A percentile compares a stretch with the other conserved stretches of the same genome.
These are phyloP conservation scores for Penicillium pancosmium DNA, from an alignment of 495 filamentous ascomycete species.

Conservation along the genomic window DNA sequence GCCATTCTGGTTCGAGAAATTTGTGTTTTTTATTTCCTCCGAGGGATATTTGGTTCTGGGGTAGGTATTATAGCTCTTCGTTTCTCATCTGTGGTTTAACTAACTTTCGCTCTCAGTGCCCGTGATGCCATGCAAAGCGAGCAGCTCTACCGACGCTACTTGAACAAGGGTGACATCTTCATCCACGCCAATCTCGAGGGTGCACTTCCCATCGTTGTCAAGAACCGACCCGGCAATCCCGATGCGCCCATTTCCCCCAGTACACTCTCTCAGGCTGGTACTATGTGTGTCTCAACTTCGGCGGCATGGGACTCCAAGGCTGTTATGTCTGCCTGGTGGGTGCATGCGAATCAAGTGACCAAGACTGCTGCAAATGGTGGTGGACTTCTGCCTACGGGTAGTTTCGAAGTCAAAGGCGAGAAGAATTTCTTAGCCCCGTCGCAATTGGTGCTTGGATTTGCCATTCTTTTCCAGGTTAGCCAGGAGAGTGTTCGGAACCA, in stretches of 20 bases:
- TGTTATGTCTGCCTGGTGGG: slow-evolving; percentile 95
- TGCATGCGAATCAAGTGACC: slow-evolving; percentile 80
- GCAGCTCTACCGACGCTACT: slow-evolving; percentile 79
- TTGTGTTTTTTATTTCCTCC: slow-evolving; percentile 89
- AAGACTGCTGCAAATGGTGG: slow-evolving; percentile 81
- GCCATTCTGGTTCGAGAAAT: slow-evolving; percentile 96
- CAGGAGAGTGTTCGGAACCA: slow-evolving; percentile 84
- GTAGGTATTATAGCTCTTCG: slow-evolving; percentile 25
- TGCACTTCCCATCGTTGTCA: slow-evolving; percentile 79
- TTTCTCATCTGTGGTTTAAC: not conserved
- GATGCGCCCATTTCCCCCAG: slow-evolving; percentile 88
- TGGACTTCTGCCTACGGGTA: slow-evolving; percentile 67
- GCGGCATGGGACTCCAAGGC: slow-evolving; percentile 95
- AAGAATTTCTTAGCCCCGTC: slow-evolving; percentile 91
- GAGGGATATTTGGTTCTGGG: slow-evolving; percentile 91
- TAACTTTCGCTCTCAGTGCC: slow-evolving; percentile 49
- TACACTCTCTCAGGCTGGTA: slow-evolving; percentile 88
- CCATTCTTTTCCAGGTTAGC: slow-evolving; percentile 83
- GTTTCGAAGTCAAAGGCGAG: slow-evolving; percentile 78
- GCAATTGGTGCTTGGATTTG: slow-evolving; percentile 84
- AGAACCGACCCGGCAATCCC: slow-evolving; percentile 73
- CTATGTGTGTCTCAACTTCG: slow-evolving; percentile 78
- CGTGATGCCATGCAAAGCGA: slow-evolving; percentile 91
- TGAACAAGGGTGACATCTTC: slow-evolving; percentile 88
- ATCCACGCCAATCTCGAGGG: slow-evolving; percentile 89